Evolutionary conservation across 495 filamentous ascomycete genomes (phyloP).

Genomic region (Hyaloscypha finlandica): DNA sequence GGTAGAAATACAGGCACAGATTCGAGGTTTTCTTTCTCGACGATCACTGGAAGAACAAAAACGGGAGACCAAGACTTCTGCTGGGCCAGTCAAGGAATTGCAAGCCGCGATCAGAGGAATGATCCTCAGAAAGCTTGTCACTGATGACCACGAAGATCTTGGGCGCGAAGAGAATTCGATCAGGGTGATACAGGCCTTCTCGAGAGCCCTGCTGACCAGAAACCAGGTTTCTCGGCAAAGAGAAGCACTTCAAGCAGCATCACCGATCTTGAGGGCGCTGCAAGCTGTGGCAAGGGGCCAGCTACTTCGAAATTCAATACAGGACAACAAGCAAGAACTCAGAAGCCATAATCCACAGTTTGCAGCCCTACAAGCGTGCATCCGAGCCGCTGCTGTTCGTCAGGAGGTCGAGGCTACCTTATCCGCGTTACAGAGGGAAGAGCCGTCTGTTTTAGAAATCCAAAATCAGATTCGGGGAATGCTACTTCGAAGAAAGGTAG

Average conservation of each 20-base stretch:
- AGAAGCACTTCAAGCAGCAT: slow-evolving; percentile 32
- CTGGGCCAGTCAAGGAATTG: slow-evolving; percentile 52
- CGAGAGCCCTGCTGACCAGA: slow-evolving; percentile 48
- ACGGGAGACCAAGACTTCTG: slow-evolving; percentile 48
- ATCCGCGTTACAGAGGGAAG: slow-evolving; percentile 42
- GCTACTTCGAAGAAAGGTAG: slow-evolving; percentile 49
- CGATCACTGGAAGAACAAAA: slow-evolving; percentile 52
- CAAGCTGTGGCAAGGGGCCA: slow-evolving; percentile 57
- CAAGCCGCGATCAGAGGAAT: slow-evolving; percentile 72
- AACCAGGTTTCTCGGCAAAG: slow-evolving; percentile 41
- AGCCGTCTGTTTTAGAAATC: slow-evolving; percentile 43
- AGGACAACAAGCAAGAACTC: slow-evolving; percentile 41
- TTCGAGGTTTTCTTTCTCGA: slow-evolving; percentile 59
- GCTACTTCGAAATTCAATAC: slow-evolving; percentile 45
- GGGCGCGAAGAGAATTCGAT: slow-evolving; percentile 36
- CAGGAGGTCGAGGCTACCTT: slow-evolving; percentile 46
- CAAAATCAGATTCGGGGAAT: slow-evolving; percentile 55
- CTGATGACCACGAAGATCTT: slow-evolving; percentile 40
- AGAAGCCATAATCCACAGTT: slow-evolving; percentile 40
- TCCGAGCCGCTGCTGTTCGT: slow-evolving; percentile 50
- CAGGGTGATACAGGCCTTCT: slow-evolving; percentile 34
- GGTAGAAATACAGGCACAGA: slow-evolving; percentile 68
- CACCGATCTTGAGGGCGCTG: slow-evolving; percentile 33
- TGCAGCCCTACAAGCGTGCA: slow-evolving; percentile 51
- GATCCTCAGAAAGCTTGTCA: slow-evolving; percentile 39